These are phyloP conservation scores for Sporothrix brunneoviolacea DNA, from an alignment of 2,329 filamentous ascomycete species.

Conservation along the genomic window DNA sequence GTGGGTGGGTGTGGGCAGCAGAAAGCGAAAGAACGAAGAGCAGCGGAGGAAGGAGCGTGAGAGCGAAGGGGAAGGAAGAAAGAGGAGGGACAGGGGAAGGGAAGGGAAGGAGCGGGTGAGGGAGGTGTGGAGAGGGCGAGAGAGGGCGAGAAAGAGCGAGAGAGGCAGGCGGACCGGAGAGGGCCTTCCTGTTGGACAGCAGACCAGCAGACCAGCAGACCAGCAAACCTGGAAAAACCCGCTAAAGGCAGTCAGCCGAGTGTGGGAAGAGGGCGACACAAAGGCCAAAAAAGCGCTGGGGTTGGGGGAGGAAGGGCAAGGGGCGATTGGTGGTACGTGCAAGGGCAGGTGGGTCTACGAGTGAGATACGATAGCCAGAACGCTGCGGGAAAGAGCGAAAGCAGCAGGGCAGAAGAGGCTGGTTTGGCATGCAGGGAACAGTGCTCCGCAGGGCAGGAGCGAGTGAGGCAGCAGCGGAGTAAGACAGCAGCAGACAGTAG, in stretches of 20 bases:
- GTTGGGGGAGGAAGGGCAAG: not conserved
- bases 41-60: not conserved
- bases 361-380: too few species aligned
- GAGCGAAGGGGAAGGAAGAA: not conserved
- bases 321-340: not conserved
- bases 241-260: not conserved
- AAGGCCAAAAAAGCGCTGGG: not conserved
- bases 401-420: not conserved
- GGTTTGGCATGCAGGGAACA: too few species aligned
- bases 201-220: conserved; percentile 4
- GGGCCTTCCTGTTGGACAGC: conserved; percentile 8
- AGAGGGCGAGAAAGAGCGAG: not conserved
- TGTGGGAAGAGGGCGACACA: not conserved
- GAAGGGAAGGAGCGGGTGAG: not conserved
- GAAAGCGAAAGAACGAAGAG: not conserved
- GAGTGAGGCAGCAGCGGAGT: too few species aligned
- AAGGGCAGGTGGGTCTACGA: not conserved
- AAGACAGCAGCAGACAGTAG: too few species aligned
- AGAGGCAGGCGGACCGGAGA: not conserved
- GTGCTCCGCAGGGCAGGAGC: too few species aligned
- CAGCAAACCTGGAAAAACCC: not conserved
- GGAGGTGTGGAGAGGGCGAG: not conserved
- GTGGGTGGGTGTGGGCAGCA: conserved; percentile 4
- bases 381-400: not conserved
- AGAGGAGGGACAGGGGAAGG: not conserved